phyloP scores from a whole-genome alignment of 2,329 filamentous ascomycete species.

The Phialemonium atrogriseum region DNA sequence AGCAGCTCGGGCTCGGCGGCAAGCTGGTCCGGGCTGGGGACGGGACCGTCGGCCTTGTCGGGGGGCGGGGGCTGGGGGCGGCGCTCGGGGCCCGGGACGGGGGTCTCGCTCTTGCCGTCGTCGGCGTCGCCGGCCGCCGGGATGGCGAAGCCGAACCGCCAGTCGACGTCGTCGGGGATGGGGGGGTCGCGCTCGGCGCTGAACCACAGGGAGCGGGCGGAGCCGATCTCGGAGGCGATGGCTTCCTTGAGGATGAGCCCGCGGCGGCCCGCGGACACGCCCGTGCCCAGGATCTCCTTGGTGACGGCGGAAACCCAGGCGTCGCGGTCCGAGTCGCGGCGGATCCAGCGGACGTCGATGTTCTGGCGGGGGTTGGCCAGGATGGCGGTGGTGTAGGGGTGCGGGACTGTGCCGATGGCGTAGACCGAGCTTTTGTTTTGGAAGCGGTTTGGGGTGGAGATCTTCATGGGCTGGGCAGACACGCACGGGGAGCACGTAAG shows the following conservation, averaged over 20 bases:
- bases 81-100: constrained; percentile 49
- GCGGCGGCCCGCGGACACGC: constrained; percentile 54
- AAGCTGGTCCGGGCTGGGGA: constrained; percentile 43
- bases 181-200: constrained; percentile 51
- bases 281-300: constrained; percentile 55
- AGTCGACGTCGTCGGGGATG: constrained; percentile 67
- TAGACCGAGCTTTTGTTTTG: constrained; percentile 65
- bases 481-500: constrained; percentile 68
- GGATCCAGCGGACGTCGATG: constrained; percentile 57
- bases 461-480: constrained; percentile 52
- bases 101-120: constrained; percentile 46
- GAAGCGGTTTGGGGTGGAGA: constrained; percentile 60
- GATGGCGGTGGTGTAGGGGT: constrained; percentile 76
- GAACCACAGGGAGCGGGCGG: constrained; percentile 68
- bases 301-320: constrained; percentile 69
- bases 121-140: constrained; percentile 42
- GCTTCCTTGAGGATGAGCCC: constrained; percentile 72
- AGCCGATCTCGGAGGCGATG: constrained; percentile 60
- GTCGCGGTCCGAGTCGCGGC: constrained; percentile 64
- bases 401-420: constrained; percentile 80
- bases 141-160: constrained; percentile 81
- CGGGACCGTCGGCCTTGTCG: constrained; percentile 38
- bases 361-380: constrained; percentile 54
- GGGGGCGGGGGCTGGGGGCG: constrained; percentile 38
- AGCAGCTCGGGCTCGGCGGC: constrained; percentile 43